A percentile compares a stretch with the other conserved stretches of the same genome.
These are phyloP conservation scores for Neolentinus lepideus DNA, from an alignment of 1,284 basidiomycete species.

Conservation along the genomic window DNA sequence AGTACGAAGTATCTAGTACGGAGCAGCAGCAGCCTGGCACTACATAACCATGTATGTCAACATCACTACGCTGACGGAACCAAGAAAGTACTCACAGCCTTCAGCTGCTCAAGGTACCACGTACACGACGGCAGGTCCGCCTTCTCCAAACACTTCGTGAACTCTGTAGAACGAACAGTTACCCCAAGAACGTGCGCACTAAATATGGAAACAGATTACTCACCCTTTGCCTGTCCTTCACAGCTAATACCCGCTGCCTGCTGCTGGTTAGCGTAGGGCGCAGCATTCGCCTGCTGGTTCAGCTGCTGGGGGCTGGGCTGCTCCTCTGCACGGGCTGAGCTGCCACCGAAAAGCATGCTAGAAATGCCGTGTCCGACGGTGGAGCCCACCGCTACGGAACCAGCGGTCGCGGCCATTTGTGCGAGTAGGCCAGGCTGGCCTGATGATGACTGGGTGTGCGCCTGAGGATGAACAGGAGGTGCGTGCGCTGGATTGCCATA, in stretches of 20 bases:
- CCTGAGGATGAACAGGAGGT: conserved; percentile 31
- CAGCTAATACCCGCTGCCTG: conserved; percentile 41
- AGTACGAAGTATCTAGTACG: too few species aligned
- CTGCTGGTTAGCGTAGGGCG: conserved; percentile 34
- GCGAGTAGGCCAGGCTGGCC: conserved; percentile 58
- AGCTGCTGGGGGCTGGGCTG: conserved; percentile 29
- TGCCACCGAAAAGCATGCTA: conserved; percentile 77
- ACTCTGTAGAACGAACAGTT: conserved; percentile 35
- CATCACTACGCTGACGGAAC: conserved; percentile 1
- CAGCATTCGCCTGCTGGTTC: conserved; percentile 33
- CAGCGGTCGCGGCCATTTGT: conserved; percentile 86
- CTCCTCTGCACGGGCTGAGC: conserved; percentile 12
- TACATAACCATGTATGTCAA: conserved; percentile 20
- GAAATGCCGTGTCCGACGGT: conserved; percentile 81
- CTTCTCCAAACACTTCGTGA: conserved; percentile 73
- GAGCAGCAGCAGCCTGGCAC: conserved; percentile 74
- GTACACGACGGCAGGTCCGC: conserved; percentile 68
- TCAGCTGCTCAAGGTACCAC: conserved; percentile 81
- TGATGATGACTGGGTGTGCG: conserved; percentile 22
- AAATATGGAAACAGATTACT: conserved; percentile 8
- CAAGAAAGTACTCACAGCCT: conserved; percentile 51
- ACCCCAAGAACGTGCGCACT: conserved; percentile 1
- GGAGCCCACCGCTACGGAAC: conserved; percentile 80
- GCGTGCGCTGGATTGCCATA: conserved; percentile 31
- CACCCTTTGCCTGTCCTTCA: conserved; percentile 69